These are phyloP conservation scores for Mycena citricolor DNA, from an alignment of 1,284 basidiomycete genomes.

Conservation along the genomic window DNA sequence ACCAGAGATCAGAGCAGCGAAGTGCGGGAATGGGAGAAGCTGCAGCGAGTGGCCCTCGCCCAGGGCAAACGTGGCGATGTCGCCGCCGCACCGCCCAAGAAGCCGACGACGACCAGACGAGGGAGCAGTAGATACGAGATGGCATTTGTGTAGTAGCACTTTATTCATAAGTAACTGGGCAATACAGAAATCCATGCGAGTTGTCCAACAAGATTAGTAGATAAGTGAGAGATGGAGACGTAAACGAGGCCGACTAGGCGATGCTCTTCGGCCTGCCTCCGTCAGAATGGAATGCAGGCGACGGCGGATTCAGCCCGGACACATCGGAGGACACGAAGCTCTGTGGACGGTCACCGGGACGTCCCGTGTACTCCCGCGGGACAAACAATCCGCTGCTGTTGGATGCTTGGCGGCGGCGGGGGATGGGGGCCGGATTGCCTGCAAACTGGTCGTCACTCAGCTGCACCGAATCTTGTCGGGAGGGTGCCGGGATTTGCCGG, in stretches of 20 bases:
- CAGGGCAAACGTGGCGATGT: too few species aligned
- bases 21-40: too few species aligned
- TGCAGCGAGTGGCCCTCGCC: too few species aligned
- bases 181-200: slow-evolving; percentile 15
- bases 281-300: slow-evolving; percentile 26
- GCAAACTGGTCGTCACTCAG: slow-evolving; percentile 19
- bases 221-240: background rate
- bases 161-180: too few species aligned
- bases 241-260: slow-evolving; percentile 16
- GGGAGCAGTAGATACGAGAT: too few species aligned
- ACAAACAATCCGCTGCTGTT: slow-evolving; percentile 19
- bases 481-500: slow-evolving; percentile 2
- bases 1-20: too few species aligned
- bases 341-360: slow-evolving; percentile 21
- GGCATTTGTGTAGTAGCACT: too few species aligned
- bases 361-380: slow-evolving; percentile 16
- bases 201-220: slow-evolving; percentile 4
- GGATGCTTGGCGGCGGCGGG: slow-evolving; percentile 18
- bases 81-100: too few species aligned
- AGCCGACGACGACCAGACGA: too few species aligned
- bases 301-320: slow-evolving; percentile 23
- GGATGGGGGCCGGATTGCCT: slow-evolving; percentile 13
- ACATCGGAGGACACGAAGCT: slow-evolving; percentile 23
- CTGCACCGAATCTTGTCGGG: slow-evolving; percentile 14
- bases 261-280: slow-evolving; percentile 24